Evolutionary conservation across 805 yeast species (phyloP).

Genomic region (Starmera caribaea): DNA sequence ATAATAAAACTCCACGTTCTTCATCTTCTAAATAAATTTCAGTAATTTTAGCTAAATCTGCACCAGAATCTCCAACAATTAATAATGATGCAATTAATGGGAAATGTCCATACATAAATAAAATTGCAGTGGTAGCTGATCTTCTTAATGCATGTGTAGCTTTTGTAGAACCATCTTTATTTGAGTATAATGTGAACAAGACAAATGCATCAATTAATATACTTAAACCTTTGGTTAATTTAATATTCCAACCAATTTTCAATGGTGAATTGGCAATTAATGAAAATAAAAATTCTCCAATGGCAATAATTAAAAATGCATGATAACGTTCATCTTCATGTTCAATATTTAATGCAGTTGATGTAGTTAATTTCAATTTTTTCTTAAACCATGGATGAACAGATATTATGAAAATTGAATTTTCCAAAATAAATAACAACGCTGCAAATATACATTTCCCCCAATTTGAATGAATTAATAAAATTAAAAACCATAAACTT

Average conservation of each 20-base stretch:
- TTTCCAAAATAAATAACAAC: constrained; percentile 32
- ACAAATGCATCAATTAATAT: constrained; percentile 37
- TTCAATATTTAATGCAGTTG: constrained; percentile 57
- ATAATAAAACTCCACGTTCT: constrained; percentile 35
- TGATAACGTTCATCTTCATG: constrained; percentile 56
- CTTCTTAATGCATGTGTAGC: constrained; percentile 49
- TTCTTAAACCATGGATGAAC: constrained; percentile 41
- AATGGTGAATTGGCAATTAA: constrained; percentile 41
- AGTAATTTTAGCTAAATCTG: constrained; percentile 31
- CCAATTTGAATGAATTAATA: constrained; percentile 32
- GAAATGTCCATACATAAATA: constrained; percentile 38
- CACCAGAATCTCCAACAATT: constrained; percentile 51
- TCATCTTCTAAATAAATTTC: constrained; percentile 15
- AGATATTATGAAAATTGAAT: constrained; percentile 22
- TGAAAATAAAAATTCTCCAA: constrained; percentile 53
- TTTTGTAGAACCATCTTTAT: constrained; percentile 37
- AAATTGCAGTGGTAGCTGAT: constrained; percentile 32
- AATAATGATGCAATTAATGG: constrained; percentile 42
- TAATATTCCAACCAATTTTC: constrained; percentile 29
- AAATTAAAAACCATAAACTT: constrained; percentile 40
- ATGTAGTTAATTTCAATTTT: constrained; percentile 30
- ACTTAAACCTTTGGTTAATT: constrained; percentile 39
- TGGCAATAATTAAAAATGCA: constrained; percentile 52
- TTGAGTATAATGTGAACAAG: constrained; percentile 43
- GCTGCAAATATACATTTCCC: constrained; percentile 37